Percentiles rank a stretch among this genome's conserved stretches.
phyloP scores from a whole-genome alignment of 2,329 filamentous ascomycete genomes.

The Aspergillus unguis region DNA sequence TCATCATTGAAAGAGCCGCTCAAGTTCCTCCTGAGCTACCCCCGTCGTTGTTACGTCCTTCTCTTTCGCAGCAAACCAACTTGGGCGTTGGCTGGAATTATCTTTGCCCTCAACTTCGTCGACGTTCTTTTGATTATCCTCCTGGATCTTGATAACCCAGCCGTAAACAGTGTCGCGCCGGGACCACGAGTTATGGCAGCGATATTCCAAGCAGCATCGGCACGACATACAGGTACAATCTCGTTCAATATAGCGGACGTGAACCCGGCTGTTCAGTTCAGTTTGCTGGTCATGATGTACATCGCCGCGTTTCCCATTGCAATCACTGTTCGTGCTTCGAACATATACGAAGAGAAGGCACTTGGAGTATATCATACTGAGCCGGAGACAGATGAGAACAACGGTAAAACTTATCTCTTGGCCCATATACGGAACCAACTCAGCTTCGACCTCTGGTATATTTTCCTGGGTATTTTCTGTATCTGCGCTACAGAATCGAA shows the following conservation, averaged over 20 bases:
- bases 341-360: conserved; percentile 66
- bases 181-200: conserved; percentile 54
- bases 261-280: conserved; percentile 55
- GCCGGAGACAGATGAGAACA: conserved; percentile 20
- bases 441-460: conserved; percentile 64
- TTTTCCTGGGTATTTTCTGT: conserved; percentile 57
- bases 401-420: conserved; percentile 43
- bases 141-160: conserved; percentile 52
- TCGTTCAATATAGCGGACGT: conserved; percentile 52
- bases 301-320: conserved; percentile 94
- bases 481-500: conserved; percentile 56
- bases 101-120: conserved; percentile 49
- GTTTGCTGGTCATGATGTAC: conserved; percentile 89
- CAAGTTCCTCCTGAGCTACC: conserved; percentile 60
- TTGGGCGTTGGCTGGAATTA: conserved; percentile 53
- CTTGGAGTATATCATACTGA: conserved; percentile 51
- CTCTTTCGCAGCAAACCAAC: conserved; percentile 60
- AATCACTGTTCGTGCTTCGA: conserved; percentile 74
- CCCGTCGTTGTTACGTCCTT: conserved; percentile 60
- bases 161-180: conserved; percentile 40
- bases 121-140: conserved; percentile 56
- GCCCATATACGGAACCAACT: conserved; percentile 62
- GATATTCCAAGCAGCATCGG: conserved; percentile 56
- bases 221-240: conserved; percentile 49
- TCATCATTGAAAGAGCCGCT: conserved; percentile 42